A percentile compares a stretch with the other conserved stretches of the same genome.
These are phyloP conservation scores for Mortierella claussenii DNA, from an alignment of 192 early-diverging fungal species.

Conservation along the genomic window DNA sequence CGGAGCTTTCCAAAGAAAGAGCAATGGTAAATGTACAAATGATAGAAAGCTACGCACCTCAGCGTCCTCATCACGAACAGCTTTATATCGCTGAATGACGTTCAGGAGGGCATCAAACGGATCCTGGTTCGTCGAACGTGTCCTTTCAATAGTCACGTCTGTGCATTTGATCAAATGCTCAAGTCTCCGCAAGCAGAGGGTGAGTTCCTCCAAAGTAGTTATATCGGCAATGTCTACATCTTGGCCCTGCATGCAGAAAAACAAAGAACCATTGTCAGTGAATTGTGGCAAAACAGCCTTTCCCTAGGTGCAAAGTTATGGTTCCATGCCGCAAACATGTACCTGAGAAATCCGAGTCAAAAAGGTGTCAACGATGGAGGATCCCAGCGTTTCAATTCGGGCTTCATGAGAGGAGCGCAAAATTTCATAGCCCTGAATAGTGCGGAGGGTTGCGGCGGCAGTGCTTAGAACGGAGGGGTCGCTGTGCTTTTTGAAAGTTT, in stretches of 20 bases:
- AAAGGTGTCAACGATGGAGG: constrained; percentile 26
- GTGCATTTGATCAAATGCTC: constrained; percentile 49
- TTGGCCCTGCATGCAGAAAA: constrained; percentile 4
- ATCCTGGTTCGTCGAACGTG: constrained; percentile 2
- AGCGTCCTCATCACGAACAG: constrained; percentile 12
- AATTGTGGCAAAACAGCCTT: too few relatives aligned
- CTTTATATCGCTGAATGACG: constrained; percentile 19
- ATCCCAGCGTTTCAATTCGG: constrained; percentile 43
- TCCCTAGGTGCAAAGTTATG: too few relatives aligned
- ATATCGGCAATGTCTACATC: constrained; percentile 12
- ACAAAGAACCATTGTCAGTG: neutral
- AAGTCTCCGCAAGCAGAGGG: constrained; percentile 18
- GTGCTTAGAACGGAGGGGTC: constrained; percentile 48
- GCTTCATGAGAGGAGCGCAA: constrained; percentile 50
- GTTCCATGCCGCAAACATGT: too few relatives aligned
- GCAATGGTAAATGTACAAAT: neutral
- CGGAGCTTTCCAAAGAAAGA: neutral
- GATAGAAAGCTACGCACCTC: constrained; percentile 18
- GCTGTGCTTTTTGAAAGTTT: constrained; percentile 56
- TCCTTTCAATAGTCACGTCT: constrained; percentile 23
- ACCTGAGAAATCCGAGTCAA: constrained; percentile 16
- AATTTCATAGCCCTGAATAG: constrained; percentile 50
- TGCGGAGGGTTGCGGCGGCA: constrained; percentile 53
- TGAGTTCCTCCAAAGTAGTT: constrained; percentile 14
- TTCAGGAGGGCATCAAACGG: constrained; percentile 34